These are phyloP conservation scores for Penicillium diatomitis DNA, from an alignment of 495 filamentous ascomycete species.

Conservation along the genomic window DNA sequence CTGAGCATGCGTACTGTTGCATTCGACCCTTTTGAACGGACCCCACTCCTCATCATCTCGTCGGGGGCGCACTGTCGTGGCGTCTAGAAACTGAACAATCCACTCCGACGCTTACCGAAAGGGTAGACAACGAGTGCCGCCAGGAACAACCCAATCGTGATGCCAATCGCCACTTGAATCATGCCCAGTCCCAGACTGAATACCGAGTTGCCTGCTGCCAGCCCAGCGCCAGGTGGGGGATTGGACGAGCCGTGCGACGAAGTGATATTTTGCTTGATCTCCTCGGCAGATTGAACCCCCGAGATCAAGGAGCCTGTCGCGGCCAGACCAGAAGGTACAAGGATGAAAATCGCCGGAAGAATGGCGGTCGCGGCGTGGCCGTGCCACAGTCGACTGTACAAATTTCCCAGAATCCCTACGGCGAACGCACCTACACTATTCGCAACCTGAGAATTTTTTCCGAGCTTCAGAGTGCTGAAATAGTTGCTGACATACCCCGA, in stretches of 20 bases:
- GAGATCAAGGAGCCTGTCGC: conserved; percentile 68
- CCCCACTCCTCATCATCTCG: too few species aligned
- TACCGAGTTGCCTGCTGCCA: conserved; percentile 11
- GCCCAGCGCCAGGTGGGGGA: conserved; percentile 7
- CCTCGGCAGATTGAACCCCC: conserved; percentile 67
- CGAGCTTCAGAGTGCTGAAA: conserved; percentile 59
- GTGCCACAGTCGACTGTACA: conserved; percentile 71
- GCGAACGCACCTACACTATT: conserved; percentile 75
- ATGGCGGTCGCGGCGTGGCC: conserved; percentile 78
- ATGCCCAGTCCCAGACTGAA: conserved; percentile 29
- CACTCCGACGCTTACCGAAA: conserved; percentile 74
- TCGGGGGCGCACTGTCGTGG: too few species aligned
- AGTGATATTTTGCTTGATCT: conserved; percentile 49
- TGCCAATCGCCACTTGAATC: conserved; percentile 83
- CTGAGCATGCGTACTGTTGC: too few species aligned
- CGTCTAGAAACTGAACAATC: conserved; percentile 69
- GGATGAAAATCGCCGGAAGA: conserved; percentile 82
- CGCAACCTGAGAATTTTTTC: conserved; percentile 69
- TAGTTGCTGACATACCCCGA: conserved; percentile 76
- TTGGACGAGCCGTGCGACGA: conserved; percentile 2
- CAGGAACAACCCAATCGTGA: conserved; percentile 79
- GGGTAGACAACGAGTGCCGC: conserved; percentile 80
- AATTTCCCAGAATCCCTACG: conserved; percentile 72
- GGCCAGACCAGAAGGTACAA: conserved; percentile 78
- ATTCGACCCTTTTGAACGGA: too few species aligned